These are phyloP conservation scores for Wickerhamomyces sp. DNA, from an alignment of 1,139 yeast species.

Conservation along the genomic window DNA sequence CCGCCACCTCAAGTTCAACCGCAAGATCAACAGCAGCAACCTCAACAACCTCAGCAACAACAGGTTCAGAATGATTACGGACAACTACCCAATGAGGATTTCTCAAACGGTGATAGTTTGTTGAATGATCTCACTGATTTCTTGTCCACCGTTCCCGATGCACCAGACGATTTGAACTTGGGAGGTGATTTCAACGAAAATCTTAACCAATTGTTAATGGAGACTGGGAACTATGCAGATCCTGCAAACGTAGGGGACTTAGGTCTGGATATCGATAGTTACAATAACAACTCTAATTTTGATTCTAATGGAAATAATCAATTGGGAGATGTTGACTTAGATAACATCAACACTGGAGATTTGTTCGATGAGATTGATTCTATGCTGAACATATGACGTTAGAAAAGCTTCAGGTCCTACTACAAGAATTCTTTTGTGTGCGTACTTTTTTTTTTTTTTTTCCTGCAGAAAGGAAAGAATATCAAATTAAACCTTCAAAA, in stretches of 20 bases:
- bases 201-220: conserved; percentile 22
- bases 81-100: conserved; percentile 2
- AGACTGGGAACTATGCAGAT: conserved; percentile 7
- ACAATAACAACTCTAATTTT: conserved; percentile 2
- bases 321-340: conserved; percentile 5
- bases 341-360: conserved; percentile 24
- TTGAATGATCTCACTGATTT: conserved; percentile 26
- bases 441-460: no score
- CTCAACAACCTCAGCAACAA: conserved; percentile 10
- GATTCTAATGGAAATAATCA: conserved; percentile 5
- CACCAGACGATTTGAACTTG: conserved; percentile 15
- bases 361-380: conserved; percentile 27
- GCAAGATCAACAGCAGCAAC: conserved; percentile 14
- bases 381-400: conserved; percentile 22
- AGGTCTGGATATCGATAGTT: conserved; percentile 3
- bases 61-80: conserved; percentile 1
- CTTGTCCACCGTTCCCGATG: conserved; percentile 24
- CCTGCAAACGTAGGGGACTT: conserved; percentile 2
- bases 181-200: conserved; percentile 18
- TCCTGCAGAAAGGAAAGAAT: no score
- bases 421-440: no score
- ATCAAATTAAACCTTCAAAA: no score
- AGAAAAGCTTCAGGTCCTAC: no score
- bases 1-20: background rate
- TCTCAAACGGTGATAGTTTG: conserved; percentile 22